Percentiles rank a stretch among this genome's conserved stretches.
Conservation (phyloP, 169 alveolate genomes). For the Toxoplasma gondii region DNA sequence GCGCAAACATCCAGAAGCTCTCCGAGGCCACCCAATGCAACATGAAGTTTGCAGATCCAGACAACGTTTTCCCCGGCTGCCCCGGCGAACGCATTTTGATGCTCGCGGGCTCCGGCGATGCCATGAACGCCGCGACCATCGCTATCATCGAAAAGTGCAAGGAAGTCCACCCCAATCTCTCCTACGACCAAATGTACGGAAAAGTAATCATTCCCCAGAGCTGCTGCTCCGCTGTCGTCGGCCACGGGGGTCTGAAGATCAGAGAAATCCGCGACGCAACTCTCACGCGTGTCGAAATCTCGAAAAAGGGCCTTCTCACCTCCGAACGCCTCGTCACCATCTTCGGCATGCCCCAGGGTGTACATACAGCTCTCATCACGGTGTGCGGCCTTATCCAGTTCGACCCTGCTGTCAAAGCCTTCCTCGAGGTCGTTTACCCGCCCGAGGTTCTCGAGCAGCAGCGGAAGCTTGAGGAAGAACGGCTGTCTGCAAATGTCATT, state of each 20-base stretch:
- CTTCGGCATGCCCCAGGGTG: conserved; percentile 65
- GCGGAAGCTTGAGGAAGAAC: conserved; percentile 41
- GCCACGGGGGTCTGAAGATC: conserved; percentile 48
- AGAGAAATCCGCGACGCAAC: conserved; percentile 56
- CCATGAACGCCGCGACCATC: conserved; percentile 49
- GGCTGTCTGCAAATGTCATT: conserved; percentile 34
- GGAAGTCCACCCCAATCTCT: conserved; percentile 61
- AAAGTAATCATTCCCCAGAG: conserved; percentile 46
- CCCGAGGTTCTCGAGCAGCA: conserved; percentile 45
- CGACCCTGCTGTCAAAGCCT: conserved; percentile 42
- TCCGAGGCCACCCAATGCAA: conserved; percentile 44
- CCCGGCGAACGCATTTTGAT: conserved; percentile 43
- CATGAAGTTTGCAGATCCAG: conserved; percentile 51
- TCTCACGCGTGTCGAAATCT: conserved; percentile 48
- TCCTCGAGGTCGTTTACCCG: conserved; percentile 57
- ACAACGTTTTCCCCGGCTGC: conserved; percentile 1
- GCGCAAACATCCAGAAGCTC: conserved; percentile 32
- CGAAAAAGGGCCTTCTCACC: conserved; percentile 25
- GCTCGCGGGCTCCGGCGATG: conserved; percentile 49
- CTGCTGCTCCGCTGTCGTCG: conserved; percentile 49
- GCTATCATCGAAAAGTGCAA: conserved; percentile 54
- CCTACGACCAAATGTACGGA: conserved; percentile 66
- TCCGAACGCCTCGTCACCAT: conserved; percentile 44
- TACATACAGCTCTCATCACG: conserved; percentile 57
- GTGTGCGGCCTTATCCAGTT: conserved; percentile 49